Conservation (phyloP, 805 yeast genomes). For the Lachancea meyersii region DNA sequence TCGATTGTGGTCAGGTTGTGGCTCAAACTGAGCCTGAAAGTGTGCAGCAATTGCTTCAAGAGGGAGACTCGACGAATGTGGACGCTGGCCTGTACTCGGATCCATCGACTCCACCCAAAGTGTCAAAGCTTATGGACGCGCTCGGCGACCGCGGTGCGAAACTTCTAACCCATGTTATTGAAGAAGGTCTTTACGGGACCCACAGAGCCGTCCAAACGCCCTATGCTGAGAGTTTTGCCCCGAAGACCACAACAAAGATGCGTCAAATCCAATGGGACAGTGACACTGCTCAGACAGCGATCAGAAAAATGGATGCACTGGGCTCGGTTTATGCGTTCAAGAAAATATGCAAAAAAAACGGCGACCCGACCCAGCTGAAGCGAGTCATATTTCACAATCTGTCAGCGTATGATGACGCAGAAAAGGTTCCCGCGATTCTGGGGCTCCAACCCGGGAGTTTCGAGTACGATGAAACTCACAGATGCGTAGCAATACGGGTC, state of each 20-base stretch:
- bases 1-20: conserved; percentile 72
- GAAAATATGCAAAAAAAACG: conserved; percentile 32
- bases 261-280: conserved; percentile 44
- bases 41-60: conserved; percentile 12
- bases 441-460: conserved; percentile 28
- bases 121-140: conserved; percentile 37
- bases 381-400: conserved; percentile 47
- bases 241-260: conserved; percentile 43
- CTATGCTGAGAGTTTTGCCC: conserved; percentile 40
- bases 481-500: conserved; percentile 38
- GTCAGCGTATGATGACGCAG: conserved; percentile 1
- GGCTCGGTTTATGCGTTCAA: conserved; percentile 51
- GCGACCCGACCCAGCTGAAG: conserved; percentile 30
- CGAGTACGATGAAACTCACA: conserved; percentile 14
- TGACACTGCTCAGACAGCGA: conserved; percentile 34
- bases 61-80: not conserved
- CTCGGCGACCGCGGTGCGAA: conserved; percentile 60
- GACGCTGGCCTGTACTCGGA: conserved; percentile 35
- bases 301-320: conserved; percentile 43
- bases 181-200: conserved; percentile 24
- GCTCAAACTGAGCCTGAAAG: conserved; percentile 41
- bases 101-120: conserved; percentile 38
- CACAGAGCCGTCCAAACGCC: not conserved
- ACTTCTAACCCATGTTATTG: conserved; percentile 41
- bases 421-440: conserved; percentile 8